phyloP scores from a whole-genome alignment of 306 rosid genomes.

The Parietaria judaica region DNA sequence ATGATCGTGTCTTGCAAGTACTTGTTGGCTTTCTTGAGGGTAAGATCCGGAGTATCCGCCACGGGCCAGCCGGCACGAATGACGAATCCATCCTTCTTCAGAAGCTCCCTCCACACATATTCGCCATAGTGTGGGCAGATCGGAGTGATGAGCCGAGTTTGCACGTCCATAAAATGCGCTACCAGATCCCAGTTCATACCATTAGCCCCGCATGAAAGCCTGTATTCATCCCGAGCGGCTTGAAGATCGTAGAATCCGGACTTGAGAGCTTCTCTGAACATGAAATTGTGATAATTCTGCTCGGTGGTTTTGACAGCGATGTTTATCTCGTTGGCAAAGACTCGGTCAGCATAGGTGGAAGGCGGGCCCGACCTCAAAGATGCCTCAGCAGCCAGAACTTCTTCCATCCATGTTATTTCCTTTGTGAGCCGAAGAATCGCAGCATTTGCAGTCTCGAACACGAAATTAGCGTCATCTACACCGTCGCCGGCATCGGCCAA shows the following conservation, averaged over 20 bases:
- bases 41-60: slow-evolving; percentile 65
- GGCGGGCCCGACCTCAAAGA: slow-evolving; percentile 70
- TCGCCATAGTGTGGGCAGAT: slow-evolving; percentile 93
- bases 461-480: slow-evolving; percentile 91
- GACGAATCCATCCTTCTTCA: slow-evolving; percentile 78
- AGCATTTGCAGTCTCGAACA: slow-evolving; percentile 80
- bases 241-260: slow-evolving; percentile 89
- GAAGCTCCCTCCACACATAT: slow-evolving; percentile 68
- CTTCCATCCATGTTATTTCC: slow-evolving; percentile 85
- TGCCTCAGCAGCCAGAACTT: slow-evolving; percentile 53
- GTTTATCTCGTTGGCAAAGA: slow-evolving; percentile 76
- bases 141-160: slow-evolving; percentile 81
- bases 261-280: slow-evolving; percentile 88
- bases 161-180: slow-evolving; percentile 81
- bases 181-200: slow-evolving; percentile 68
- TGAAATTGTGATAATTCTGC: slow-evolving; percentile 58
- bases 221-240: slow-evolving; percentile 83
- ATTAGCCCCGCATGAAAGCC: slow-evolving; percentile 68
- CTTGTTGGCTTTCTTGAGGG: slow-evolving; percentile 66
- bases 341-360: slow-evolving; percentile 70
- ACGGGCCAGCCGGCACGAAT: slow-evolving; percentile 82
- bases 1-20: slow-evolving; percentile 79
- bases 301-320: slow-evolving; percentile 69
- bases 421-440: slow-evolving; percentile 78
- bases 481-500: slow-evolving; percentile 98